Conservation (phyloP, 1,284 basidiomycete genomes). For the Gymnopus androsaceus region DNA sequence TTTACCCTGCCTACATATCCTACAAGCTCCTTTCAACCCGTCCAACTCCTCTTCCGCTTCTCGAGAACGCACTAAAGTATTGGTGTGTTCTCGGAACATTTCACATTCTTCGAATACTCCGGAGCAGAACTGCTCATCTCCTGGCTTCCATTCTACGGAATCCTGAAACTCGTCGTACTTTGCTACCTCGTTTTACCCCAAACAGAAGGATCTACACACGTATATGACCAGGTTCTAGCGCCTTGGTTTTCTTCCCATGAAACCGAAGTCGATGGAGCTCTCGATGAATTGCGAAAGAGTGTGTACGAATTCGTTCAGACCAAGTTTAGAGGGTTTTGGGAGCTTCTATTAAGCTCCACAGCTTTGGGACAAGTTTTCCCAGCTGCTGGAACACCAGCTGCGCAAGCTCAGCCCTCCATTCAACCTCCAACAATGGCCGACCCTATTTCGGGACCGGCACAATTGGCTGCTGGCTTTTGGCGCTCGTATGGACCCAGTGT, state of each 20-base stretch:
- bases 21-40: slow-evolving; percentile 83
- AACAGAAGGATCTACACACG: slow-evolving; percentile 79
- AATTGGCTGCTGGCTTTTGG: slow-evolving; percentile 69
- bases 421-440: slow-evolving; percentile 49
- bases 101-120: slow-evolving; percentile 68
- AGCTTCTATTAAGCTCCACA: slow-evolving; percentile 48
- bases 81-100: slow-evolving; percentile 84
- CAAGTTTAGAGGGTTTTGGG: slow-evolving; percentile 63
- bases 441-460: slow-evolving; percentile 62
- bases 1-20: slow-evolving; percentile 85
- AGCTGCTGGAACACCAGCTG: slow-evolving; percentile 30
- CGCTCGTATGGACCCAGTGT: slow-evolving; percentile 73
- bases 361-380: slow-evolving; percentile 28
- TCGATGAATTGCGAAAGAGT: slow-evolving; percentile 62
- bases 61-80: slow-evolving; percentile 89
- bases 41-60: slow-evolving; percentile 74
- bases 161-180: slow-evolving; percentile 81
- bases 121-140: slow-evolving; percentile 82
- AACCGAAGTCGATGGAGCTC: slow-evolving; percentile 74
- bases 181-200: slow-evolving; percentile 91
- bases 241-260: slow-evolving; percentile 82
- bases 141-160: slow-evolving; percentile 89
- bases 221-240: slow-evolving; percentile 76
- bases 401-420: slow-evolving; percentile 5
- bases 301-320: slow-evolving; percentile 68